These are phyloP conservation scores for Allium cepa DNA, from an alignment of 106 monocot species.

Conservation along the genomic window DNA sequence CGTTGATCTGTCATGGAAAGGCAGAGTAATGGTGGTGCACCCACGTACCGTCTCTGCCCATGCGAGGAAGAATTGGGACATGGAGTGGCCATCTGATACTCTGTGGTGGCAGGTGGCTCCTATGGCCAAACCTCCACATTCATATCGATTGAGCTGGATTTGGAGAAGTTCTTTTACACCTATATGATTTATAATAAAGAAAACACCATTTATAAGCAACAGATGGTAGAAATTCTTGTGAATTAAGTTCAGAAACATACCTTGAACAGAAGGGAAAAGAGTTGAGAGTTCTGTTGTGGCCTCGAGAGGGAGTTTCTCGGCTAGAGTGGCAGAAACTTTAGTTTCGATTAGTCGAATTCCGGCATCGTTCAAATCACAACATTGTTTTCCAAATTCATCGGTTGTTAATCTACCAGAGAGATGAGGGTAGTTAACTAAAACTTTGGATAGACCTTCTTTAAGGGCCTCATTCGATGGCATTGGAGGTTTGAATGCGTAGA, in stretches of 20 bases:
- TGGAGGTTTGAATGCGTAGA: slow-evolving; percentile 38
- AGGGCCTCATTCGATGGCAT: slow-evolving; percentile 21
- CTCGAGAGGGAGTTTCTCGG: slow-evolving; percentile 7
- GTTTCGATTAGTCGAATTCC: slow-evolving; percentile 20
- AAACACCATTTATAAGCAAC: neutral
- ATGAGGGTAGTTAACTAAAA: slow-evolving; percentile 23
- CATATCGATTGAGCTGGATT: slow-evolving; percentile 48
- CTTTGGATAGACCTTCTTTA: slow-evolving; percentile 16
- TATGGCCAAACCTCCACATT: slow-evolving; percentile 41
- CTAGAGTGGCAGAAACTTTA: neutral
- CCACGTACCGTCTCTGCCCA: slow-evolving; percentile 23
- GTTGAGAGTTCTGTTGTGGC: neutral
- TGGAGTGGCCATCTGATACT: slow-evolving; percentile 50
- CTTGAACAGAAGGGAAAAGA: slow-evolving; percentile 25
- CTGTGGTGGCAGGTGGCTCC: slow-evolving; percentile 33
- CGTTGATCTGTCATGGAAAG: slow-evolving; percentile 4
- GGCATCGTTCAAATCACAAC: slow-evolving; percentile 10
- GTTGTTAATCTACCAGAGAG: slow-evolving; percentile 11
- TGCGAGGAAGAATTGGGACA: slow-evolving; percentile 39
- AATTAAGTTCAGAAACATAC: neutral
- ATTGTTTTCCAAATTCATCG: neutral
- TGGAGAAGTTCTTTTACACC: slow-evolving; percentile 14
- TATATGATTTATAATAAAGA: neutral
- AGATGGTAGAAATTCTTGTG: neutral
- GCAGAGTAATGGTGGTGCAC: slow-evolving; percentile 2